Conservation (phyloP, 192 early-diverging fungal genomes). For the Chytriomyces hyalinus region DNA sequence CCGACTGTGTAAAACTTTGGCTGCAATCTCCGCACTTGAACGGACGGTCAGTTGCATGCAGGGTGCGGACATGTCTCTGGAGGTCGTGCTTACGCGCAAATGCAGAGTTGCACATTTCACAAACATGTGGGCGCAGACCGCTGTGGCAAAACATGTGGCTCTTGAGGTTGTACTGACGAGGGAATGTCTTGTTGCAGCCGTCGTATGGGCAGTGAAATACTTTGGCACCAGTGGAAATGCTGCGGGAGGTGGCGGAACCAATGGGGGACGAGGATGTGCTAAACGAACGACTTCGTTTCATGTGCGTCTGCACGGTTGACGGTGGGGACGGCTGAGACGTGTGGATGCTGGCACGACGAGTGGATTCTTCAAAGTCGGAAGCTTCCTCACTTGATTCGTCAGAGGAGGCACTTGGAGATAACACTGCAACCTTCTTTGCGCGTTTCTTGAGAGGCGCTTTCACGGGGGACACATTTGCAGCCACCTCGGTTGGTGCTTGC, state of each 20-base stretch:
- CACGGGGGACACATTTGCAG: too few species aligned
- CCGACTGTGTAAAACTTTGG: conserved; percentile 16
- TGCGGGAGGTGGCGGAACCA: not conserved
- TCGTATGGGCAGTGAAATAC: conserved; percentile 46
- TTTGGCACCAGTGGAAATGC: not conserved
- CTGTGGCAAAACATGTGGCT: conserved; percentile 75
- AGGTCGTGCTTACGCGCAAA: conserved; percentile 84
- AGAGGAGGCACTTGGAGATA: too few species aligned
- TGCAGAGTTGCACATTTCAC: conserved; percentile 63
- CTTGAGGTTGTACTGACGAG: conserved; percentile 81
- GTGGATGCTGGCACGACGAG: too few species aligned
- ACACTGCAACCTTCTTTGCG: too few species aligned
- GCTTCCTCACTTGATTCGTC: too few species aligned
- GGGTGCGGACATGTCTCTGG: conserved; percentile 53
- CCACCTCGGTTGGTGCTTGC: too few species aligned
- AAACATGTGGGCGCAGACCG: conserved; percentile 58
- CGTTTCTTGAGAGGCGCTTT: too few species aligned
- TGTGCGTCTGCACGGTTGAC: too few species aligned
- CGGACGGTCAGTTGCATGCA: conserved; percentile 28
- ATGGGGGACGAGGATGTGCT: not conserved
- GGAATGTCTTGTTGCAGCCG: conserved; percentile 73
- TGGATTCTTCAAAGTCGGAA: too few species aligned
- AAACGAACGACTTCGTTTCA: too few species aligned
- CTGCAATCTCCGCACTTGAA: conserved; percentile 26
- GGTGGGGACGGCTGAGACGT: too few species aligned